phyloP scores from a whole-genome alignment of 139 green algal genomes.

The Spirogloea muscicola region DNA sequence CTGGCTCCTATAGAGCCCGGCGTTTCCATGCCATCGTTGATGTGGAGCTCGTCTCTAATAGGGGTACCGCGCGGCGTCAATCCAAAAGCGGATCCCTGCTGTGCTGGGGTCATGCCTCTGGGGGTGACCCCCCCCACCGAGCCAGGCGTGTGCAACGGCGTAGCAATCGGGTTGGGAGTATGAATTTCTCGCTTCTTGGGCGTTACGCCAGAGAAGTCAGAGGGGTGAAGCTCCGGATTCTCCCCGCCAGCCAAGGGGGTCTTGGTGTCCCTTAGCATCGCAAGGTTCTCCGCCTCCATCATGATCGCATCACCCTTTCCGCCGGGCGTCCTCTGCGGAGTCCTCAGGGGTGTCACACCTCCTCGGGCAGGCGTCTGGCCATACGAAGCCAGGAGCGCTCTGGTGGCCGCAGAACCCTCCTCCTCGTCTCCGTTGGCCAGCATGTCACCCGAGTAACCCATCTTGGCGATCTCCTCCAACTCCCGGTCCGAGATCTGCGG shows the following conservation, averaged over 20 bases:
- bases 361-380: conserved; percentile 67
- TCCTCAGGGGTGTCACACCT: conserved; percentile 50
- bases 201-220: conserved; percentile 73
- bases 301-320: conserved; percentile 70
- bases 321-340: conserved; percentile 80
- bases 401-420: conserved; percentile 49
- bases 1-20: conserved; percentile 12
- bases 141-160: conserved; percentile 50
- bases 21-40: conserved; percentile 69
- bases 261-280: conserved; percentile 63
- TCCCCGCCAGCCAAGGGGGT: conserved; percentile 89
- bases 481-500: conserved; percentile 77
- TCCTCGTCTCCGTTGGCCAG: conserved; percentile 63
- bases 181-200: conserved; percentile 47
- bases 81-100: conserved; percentile 28
- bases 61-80: conserved; percentile 59
- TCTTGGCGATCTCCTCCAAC: conserved; percentile 80
- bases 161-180: conserved; percentile 43
- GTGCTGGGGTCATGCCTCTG: conserved; percentile 11
- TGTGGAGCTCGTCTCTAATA: conserved; percentile 72
- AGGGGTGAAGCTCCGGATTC: conserved; percentile 66
- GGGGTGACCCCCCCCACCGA: conserved; percentile 2
- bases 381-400: conserved; percentile 36
- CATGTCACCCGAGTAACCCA: conserved; percentile 53
- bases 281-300: conserved; percentile 79